A percentile compares a stretch with the other conserved stretches of the same genome.
Evolutionary conservation across 1,139 yeast species (phyloP).

Genomic region (Pichiaceae sp.): DNA sequence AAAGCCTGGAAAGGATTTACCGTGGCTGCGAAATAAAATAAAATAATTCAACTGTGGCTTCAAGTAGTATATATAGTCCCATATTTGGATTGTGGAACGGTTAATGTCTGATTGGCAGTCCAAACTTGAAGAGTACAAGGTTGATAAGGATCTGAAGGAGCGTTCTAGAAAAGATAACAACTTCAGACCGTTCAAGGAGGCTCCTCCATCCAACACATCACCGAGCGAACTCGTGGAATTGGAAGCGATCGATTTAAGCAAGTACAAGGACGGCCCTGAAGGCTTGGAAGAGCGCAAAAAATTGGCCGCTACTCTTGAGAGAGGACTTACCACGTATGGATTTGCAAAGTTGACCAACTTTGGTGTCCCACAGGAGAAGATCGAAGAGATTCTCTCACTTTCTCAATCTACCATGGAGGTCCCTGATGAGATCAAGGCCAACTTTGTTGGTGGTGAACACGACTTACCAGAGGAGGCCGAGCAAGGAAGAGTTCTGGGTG

Average conservation of each 20-base stretch:
- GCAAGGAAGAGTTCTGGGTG: conserved; percentile 27
- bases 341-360: conserved; percentile 34
- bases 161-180: conserved; percentile 9
- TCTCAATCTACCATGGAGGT: conserved; percentile 28
- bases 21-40: no score
- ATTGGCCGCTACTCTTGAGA: conserved; percentile 28
- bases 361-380: conserved; percentile 25
- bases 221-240: conserved; percentile 28
- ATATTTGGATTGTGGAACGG: no score
- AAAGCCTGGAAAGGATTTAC: not conserved
- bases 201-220: conserved; percentile 15
- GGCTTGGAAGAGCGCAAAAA: conserved; percentile 19
- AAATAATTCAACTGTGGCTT: no score
- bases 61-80: no score
- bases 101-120: not conserved
- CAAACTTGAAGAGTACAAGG: not conserved
- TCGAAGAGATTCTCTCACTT: conserved; percentile 28
- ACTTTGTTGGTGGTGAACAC: conserved; percentile 32
- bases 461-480: conserved; percentile 20
- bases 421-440: conserved; percentile 33
- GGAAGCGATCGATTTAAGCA: conserved; percentile 29
- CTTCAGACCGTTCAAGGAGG: conserved; percentile 10
- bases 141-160: conserved; percentile 1
- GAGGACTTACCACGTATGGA: conserved; percentile 34
- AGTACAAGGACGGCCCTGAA: conserved; percentile 28